These are phyloP conservation scores for Triticum urartu DNA, from an alignment of 176 grass and related monocot species.

Conservation along the genomic window DNA sequence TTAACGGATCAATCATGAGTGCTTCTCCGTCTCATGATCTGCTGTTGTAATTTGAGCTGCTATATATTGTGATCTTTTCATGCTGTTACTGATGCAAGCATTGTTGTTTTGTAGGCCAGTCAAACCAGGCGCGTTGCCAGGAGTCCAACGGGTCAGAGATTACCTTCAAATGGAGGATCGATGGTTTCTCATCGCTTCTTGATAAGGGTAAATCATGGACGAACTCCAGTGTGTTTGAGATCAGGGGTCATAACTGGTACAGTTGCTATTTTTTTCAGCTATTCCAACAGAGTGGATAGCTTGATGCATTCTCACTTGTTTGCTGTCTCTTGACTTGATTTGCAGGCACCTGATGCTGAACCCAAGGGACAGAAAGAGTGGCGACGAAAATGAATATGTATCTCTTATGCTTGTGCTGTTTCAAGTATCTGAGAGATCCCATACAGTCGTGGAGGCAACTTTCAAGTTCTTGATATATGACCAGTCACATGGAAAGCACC, in stretches of 20 bases:
- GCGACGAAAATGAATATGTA: constrained; percentile 9
- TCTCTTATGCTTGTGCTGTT: constrained; percentile 17
- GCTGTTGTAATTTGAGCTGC: not conserved
- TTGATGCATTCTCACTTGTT: not conserved
- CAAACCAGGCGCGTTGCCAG: not conserved
- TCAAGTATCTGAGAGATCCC: not conserved
- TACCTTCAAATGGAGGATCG: constrained; percentile 39
- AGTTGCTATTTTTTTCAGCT: not conserved
- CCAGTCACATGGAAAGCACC: constrained; percentile 32
- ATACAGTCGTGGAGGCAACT: not conserved
- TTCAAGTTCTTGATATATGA: constrained; percentile 42
- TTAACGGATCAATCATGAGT: not conserved
- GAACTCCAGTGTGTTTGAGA: constrained; percentile 29
- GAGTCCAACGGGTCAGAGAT: not conserved
- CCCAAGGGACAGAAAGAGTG: constrained; percentile 28
- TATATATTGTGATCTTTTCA: not conserved
- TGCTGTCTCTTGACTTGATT: not conserved
- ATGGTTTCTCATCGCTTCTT: constrained; percentile 36
- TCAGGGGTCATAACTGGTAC: constrained; percentile 28
- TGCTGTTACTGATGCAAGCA: not conserved
- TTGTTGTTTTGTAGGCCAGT: not conserved
- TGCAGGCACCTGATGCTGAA: constrained; percentile 33
- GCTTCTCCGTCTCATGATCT: not conserved
- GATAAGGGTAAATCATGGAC: constrained; percentile 35
- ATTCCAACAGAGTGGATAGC: too few species aligned